Base-by-base conservation (phyloP, 2,329 filamentous ascomycete genomes). In the Beauveria pseudobassiana region DNA sequence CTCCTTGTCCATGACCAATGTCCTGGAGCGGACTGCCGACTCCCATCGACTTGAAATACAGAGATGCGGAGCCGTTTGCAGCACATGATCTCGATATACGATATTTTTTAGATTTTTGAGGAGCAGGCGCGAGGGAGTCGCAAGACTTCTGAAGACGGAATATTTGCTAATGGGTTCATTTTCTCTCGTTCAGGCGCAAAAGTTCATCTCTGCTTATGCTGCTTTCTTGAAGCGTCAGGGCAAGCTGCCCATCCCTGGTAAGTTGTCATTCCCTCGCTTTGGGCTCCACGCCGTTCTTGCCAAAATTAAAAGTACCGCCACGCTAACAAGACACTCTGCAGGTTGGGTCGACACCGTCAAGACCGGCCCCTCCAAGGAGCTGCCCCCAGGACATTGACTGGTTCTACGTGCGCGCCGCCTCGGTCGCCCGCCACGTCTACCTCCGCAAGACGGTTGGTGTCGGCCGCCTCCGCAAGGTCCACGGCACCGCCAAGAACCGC, bases 281-380 rank as follows among this genome's bases (percentile, higher is more conserved):
- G 3, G 4, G 9, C 28, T 51, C 34, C 14, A 16, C 34, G 5
- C 12, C 14, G 34, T 20, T 10, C 2, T 20, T 12, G 12, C 18
- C 3, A 24, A 16, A 16, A 16, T 9, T 0, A 7, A 8, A 9
- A 28, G 24, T 6, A 16, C 7, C 12, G 16, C 1, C 20, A 5
- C 4, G 9, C 49, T 42, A 30, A 46, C 14, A 0, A 2, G 9
- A 48, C 34, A 20, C 52, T 57, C 43, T 5, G 2, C 64, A 96
- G 92, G 91, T 84, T 98, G 93, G 93, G 93, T 97, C 79, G 95
- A 99, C 79, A 97, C 93, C 75, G 95, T 98, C 83, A 99, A 99
- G 90, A 97, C 93, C 72, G 93, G 91, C 74, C 86, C 88, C 77
- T 89, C 90, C 78, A 96, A 96, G 82, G 95, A 99, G 85, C 90